These are phyloP conservation scores for Oxytropis ochrocephala DNA, from an alignment of 306 rosid genomes.

Conservation along the genomic window DNA sequence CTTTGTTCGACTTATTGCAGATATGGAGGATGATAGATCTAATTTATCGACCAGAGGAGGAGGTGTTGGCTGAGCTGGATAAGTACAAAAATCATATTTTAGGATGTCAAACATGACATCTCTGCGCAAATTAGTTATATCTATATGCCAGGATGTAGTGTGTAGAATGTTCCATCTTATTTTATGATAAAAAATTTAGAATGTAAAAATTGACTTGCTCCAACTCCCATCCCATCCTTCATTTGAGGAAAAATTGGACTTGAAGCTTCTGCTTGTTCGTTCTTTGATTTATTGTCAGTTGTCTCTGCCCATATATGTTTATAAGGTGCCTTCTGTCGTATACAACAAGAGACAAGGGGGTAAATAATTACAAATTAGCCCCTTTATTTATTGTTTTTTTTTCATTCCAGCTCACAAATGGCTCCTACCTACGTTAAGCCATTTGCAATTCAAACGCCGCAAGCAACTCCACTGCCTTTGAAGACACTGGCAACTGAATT, in stretches of 20 bases:
- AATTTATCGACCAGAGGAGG: conserved; percentile 54
- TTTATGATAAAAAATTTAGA: neutral
- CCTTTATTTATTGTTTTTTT: too few relatives aligned
- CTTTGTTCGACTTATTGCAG: conserved; percentile 27
- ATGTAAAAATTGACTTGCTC: neutral
- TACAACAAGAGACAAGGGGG: too few relatives aligned
- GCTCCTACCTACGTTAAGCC: too few relatives aligned
- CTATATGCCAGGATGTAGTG: neutral
- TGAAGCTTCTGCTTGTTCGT: neutral
- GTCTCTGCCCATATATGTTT: neutral
- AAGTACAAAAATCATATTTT: conserved; percentile 30
- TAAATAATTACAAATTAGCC: too few relatives aligned
- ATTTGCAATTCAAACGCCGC: too few relatives aligned
- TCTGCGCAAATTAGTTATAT: neutral
- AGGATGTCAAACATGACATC: conserved; percentile 14
- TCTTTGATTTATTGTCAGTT: neutral
- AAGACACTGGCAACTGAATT: too few relatives aligned
- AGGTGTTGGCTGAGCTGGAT: conserved; percentile 54
- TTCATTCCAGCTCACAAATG: too few relatives aligned
- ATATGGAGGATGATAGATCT: conserved; percentile 73
- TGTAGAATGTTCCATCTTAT: neutral
- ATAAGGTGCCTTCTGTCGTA: too few relatives aligned
- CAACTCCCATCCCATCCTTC: neutral
- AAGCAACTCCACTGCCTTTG: too few relatives aligned
- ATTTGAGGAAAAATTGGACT: neutral